These are phyloP conservation scores for Phlyctochytrium bullatum DNA, from an alignment of 192 early-diverging fungal genomes.

Conservation along the genomic window DNA sequence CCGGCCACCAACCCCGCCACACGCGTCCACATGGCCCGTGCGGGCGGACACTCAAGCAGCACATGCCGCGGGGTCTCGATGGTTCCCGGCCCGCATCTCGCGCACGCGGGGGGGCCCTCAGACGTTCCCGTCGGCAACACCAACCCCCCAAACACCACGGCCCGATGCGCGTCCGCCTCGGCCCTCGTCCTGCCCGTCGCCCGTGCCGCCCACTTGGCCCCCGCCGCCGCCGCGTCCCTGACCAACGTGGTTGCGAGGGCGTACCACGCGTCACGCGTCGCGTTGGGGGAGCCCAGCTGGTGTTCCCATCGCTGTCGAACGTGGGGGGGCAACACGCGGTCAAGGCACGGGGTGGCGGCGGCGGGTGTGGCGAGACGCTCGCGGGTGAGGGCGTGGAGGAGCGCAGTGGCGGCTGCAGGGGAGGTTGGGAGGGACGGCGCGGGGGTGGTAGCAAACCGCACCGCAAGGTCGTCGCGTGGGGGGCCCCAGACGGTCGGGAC, in stretches of 20 bases:
- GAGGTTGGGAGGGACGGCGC: not conserved
- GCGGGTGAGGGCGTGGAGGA: not conserved
- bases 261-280: not conserved
- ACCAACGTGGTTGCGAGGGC: not conserved
- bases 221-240: not conserved
- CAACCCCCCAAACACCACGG: not conserved
- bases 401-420: not conserved
- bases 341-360: not conserved
- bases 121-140: slow-evolving; percentile 2
- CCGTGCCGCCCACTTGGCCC: not conserved
- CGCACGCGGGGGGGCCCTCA: not conserved
- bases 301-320: not conserved
- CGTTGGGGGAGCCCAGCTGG: not conserved
- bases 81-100: not conserved
- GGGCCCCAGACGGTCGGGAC: not conserved
- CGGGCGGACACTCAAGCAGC: not conserved
- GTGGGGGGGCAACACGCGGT: not conserved
- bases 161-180: slow-evolving; percentile 1
- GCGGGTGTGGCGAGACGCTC: not conserved
- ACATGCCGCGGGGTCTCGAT: not conserved
- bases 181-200: not conserved
- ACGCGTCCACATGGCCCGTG: not conserved
- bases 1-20: not conserved
- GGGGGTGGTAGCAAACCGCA: not conserved
- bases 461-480: not conserved